Evolutionary conservation across 495 filamentous ascomycete species (phyloP).

Genomic region (Aspergillus haitiensis): DNA sequence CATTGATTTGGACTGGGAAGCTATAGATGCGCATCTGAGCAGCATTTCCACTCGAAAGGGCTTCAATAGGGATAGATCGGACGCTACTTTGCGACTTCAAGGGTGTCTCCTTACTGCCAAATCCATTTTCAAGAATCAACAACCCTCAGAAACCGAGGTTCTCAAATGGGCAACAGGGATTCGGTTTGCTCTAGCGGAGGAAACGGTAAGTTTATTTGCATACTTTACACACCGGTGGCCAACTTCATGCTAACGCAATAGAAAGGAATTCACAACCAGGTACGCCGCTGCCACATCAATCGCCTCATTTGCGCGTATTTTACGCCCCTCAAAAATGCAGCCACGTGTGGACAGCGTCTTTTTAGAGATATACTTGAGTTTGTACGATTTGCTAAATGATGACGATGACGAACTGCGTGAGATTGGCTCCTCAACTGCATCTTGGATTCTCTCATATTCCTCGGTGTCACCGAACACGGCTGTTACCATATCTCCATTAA

Average conservation of each 20-base stretch:
- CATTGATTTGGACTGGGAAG: constrained; percentile 30
- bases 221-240: neutral
- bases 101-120: constrained; percentile 61
- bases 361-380: constrained; percentile 48
- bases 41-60: constrained; percentile 26
- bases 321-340: constrained; percentile 29
- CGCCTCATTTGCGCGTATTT: constrained; percentile 31
- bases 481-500: constrained; percentile 43
- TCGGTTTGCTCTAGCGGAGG: constrained; percentile 42
- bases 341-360: constrained; percentile 33
- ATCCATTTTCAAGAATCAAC: constrained; percentile 36
- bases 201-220: constrained; percentile 36
- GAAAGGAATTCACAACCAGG: constrained; percentile 65
- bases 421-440: constrained; percentile 55
- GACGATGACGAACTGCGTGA: constrained; percentile 88
- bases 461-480: constrained; percentile 32
- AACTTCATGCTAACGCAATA: constrained; percentile 1
- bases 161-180: constrained; percentile 36
- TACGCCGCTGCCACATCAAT: constrained; percentile 54
- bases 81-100: constrained; percentile 45
- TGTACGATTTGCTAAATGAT: constrained; percentile 73
- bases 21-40: constrained; percentile 28
- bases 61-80: constrained; percentile 45
- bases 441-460: constrained; percentile 43
- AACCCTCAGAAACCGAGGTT: constrained; percentile 26